Base-by-base conservation (phyloP, 805 yeast genomes). In the Nakazawaea molendinolei region DNA sequence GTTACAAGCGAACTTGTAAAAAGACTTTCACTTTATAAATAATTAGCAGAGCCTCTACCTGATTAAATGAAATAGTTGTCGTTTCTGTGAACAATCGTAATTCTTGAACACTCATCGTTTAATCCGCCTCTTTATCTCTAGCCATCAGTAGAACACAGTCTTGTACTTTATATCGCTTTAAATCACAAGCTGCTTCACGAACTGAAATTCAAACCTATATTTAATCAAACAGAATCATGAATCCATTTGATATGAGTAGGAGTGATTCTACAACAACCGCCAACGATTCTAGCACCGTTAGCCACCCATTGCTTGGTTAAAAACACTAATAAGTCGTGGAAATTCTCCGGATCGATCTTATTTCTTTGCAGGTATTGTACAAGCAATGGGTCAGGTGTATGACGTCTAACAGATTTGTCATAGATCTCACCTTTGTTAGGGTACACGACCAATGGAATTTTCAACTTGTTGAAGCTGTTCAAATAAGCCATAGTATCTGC, bases 381-480 rank as follows among this genome's bases (percentile, higher is more conserved):
- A 23, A 34, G 31, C 10, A 30, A 19, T 5, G 50, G 43, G 27
- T 45, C 52, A 15, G 37, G 26, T 3, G 38, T 33, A 78, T 79
- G 74, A 6, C 39, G 47, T 40, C 70, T 65, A 8, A 60, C 60
- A 6, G 46, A 45, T 22, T 68, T 71, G 46, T 77, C 76, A 50
- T 78, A 80, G 7, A 62, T 52, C 49, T 79, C 86, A 2, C 92
- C 92, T 30, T 84, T 74, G 55, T 85, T 85, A 8, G 95, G 94
- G 52, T 83, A 84, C 2, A 75, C 67, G 3, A 79, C 52, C n/a
- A 33, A 21, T 5, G 31, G 25, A 9, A 44, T 32, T 8, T 20
- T 17, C 7, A 13, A 12, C 19, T 47, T 44, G 29, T 27, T 33
- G 32, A 30, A 41, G 23, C 34, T 30, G 19, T 31, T 13, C 28